These are phyloP conservation scores for Yamagishiella unicocca DNA, from an alignment of 139 green algal genomes.

Conservation along the genomic window DNA sequence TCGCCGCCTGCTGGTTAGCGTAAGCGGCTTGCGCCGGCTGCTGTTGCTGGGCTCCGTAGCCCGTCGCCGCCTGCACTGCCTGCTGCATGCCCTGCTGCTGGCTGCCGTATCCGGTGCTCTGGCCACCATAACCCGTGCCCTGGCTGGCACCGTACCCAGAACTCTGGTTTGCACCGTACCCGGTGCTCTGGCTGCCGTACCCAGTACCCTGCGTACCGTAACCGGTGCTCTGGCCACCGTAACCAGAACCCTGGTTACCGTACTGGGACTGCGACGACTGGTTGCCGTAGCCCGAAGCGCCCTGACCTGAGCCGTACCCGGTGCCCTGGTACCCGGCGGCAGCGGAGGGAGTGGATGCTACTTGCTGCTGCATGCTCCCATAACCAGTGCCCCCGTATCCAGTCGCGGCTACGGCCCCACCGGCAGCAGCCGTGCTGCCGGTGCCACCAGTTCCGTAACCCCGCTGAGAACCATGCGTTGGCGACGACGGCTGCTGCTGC, in stretches of 20 bases:
- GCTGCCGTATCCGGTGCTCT: slow-evolving; percentile 30
- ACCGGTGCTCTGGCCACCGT: background rate
- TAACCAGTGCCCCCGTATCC: background rate
- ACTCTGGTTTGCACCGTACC: slow-evolving; percentile 44
- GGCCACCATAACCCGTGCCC: slow-evolving; percentile 8
- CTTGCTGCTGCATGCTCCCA: background rate
- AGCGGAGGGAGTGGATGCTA: background rate
- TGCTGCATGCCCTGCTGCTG: slow-evolving; percentile 20
- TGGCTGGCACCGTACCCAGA: slow-evolving; percentile 47
- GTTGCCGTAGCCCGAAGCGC: background rate
- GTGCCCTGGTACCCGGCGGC: background rate
- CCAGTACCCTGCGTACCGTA: background rate
- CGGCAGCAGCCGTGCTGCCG: background rate
- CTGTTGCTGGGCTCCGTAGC: background rate
- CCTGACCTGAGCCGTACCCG: background rate
- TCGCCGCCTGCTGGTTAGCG: slow-evolving; percentile 19
- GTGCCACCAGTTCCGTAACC: slow-evolving; percentile 17
- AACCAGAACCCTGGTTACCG: background rate
- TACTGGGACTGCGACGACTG: background rate
- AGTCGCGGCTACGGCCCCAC: background rate
- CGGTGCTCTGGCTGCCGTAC: slow-evolving; percentile 1
- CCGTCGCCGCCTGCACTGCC: background rate
- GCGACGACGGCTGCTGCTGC: background rate
- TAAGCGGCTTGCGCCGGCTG: background rate
- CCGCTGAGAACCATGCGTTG: background rate